Conservation (phyloP, 768 basidiomycete genomes). For the Phlegmacium glaucopus region DNA sequence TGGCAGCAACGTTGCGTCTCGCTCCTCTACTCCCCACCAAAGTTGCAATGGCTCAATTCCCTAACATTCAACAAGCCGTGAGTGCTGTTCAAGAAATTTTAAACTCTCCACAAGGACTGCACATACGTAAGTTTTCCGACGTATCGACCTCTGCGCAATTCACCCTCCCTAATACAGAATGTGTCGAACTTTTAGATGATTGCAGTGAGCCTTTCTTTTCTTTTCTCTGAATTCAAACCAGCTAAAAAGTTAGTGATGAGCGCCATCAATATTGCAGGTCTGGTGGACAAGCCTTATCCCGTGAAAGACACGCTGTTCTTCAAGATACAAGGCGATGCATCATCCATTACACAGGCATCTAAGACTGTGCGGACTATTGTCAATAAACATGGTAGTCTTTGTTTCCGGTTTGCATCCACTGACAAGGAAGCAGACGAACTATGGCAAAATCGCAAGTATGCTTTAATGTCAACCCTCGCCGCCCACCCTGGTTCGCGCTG, state of each 20-base stretch:
- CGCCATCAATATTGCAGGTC: slow-evolving; percentile 67
- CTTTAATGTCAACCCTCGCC: slow-evolving; percentile 67
- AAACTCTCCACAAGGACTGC: slow-evolving; percentile 59
- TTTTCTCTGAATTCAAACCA: background rate
- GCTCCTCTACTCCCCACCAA: slow-evolving; percentile 78
- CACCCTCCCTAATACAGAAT: slow-evolving; percentile 51
- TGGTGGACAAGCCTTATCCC: slow-evolving; percentile 59
- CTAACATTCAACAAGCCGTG: slow-evolving; percentile 72
- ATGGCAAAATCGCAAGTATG: slow-evolving; percentile 87
- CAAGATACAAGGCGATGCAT: slow-evolving; percentile 80
- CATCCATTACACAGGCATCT: slow-evolving; percentile 55
- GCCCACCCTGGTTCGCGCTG: slow-evolving; percentile 59
- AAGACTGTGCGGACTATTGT: slow-evolving; percentile 58
- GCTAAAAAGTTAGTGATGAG: slow-evolving; percentile 54
- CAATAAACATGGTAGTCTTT: slow-evolving; percentile 60
- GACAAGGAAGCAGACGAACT: slow-evolving; percentile 73
- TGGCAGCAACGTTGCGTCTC: slow-evolving; percentile 73
- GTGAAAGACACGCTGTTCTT: slow-evolving; percentile 83
- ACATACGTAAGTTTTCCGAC: slow-evolving; percentile 57
- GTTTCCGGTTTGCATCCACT: slow-evolving; percentile 70
- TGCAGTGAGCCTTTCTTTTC: slow-evolving; percentile 42
- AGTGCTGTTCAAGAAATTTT: slow-evolving; percentile 81
- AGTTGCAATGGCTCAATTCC: slow-evolving; percentile 88
- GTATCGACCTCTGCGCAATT: background rate
- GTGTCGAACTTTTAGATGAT: slow-evolving; percentile 84